Base-by-base conservation (phyloP, 345 rosid genomes). In the Mangifera indica region DNA sequence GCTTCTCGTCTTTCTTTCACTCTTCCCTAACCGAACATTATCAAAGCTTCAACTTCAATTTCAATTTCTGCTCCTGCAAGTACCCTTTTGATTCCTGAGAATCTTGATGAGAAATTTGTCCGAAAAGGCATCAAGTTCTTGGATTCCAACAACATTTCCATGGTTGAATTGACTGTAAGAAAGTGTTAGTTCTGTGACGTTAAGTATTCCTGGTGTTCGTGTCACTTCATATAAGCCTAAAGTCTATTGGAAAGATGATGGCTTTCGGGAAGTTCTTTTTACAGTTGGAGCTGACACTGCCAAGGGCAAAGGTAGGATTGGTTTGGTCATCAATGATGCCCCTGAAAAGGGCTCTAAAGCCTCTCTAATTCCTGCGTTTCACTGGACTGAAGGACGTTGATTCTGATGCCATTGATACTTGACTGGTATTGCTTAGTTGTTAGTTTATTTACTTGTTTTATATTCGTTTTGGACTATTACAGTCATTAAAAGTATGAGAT, bases 351-450 rank as follows among this genome's bases (percentile, higher is more conserved):
- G 69, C 7, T 80, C 94, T 7, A 85, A 87, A 81, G 85, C 74
- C 25, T 86, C 91, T 5, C 66, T 80, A 21, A 14, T 85, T 59
- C 72, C 87, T 42, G 69, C 67, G 40, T 84, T 81, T 77, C 77
- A 84, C 48, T 91, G 98, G 97, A 86, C 75, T 73, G 89, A 87
- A 84, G 78, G 97, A 84, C 68, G 87, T 82, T 63, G 97, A 91
- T 80, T 89, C 87, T 26, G 98, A 94, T 51, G 77, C 97, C 81
- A 90, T 90, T 75, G 97, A 90, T 80, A 93, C 97, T 45, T 83
- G 89, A 63, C 97, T 92, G 97, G 97, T 91, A 71, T 60, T 40
- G 53, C 54, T 55, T 37, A 21, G 4, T 75, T 44, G 21, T n/a
- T 1, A 29, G 32, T 29, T 29, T 29, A 29, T 29, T 29, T 29